Percentiles rank a stretch among this genome's conserved stretches.
These are phyloP conservation scores for Leucaena leucocephala DNA, from an alignment of 306 rosid species.

Conservation along the genomic window DNA sequence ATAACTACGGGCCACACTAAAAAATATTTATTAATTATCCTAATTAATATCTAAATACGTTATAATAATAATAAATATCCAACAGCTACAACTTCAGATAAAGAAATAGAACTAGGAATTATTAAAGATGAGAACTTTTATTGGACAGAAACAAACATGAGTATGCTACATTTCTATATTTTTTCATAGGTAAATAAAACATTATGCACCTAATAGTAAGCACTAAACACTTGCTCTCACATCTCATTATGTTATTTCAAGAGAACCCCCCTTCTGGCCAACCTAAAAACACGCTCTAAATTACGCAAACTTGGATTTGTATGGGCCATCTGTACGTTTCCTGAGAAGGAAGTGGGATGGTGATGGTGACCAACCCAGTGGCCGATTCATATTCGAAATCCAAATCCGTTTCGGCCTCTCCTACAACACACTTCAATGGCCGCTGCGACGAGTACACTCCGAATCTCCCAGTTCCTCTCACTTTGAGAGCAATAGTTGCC, in stretches of 20 bases:
- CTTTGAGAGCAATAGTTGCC: constrained; percentile 52
- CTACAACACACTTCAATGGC: constrained; percentile 60
- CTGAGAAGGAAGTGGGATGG: constrained; percentile 53
- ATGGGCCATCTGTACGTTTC: constrained; percentile 73
- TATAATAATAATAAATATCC: too few relatives aligned
- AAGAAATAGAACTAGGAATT: not conserved
- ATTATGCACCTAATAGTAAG: not conserved
- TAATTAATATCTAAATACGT: too few relatives aligned
- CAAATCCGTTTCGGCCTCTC: constrained; percentile 43
- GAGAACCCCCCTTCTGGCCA: not conserved
- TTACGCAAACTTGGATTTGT: constrained; percentile 62
- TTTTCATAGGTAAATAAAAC: too few relatives aligned
- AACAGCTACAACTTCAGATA: too few relatives aligned
- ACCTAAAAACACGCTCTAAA: not conserved
- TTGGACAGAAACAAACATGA: not conserved
- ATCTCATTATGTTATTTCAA: not conserved
- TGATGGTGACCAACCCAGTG: constrained; percentile 63
- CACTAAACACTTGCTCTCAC: not conserved
- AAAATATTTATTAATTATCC: too few relatives aligned
- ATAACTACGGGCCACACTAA: too few relatives aligned
- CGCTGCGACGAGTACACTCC: constrained; percentile 74
- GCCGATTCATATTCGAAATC: constrained; percentile 52
- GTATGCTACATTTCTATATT: not conserved
- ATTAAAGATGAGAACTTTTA: not conserved
- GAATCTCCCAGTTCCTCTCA: constrained; percentile 77